Evolutionary conservation across 192 early-diverging fungal species (phyloP).

Genomic region (Coemansia sp.): DNA sequence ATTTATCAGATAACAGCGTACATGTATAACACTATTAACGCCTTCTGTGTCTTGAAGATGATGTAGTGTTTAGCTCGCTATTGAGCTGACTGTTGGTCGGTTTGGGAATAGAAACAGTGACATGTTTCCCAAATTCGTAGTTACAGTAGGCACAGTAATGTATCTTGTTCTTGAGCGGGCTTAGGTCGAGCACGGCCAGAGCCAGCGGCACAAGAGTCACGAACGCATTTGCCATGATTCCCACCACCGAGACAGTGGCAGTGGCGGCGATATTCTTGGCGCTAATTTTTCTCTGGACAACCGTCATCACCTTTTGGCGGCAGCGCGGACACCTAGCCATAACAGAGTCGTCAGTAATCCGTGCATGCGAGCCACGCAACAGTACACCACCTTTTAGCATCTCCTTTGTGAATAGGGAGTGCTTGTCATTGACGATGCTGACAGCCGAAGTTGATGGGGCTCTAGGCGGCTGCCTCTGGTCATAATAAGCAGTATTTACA

Average conservation of each 20-base stretch:
- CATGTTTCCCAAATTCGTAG: slow-evolving; percentile 49
- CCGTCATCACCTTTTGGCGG: slow-evolving; percentile 28
- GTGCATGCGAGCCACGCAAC: slow-evolving; percentile 37
- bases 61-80: neutral
- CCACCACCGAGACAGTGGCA: slow-evolving; percentile 30
- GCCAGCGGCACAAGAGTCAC: slow-evolving; percentile 46
- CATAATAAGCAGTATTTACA: neutral
- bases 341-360: slow-evolving; percentile 23
- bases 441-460: slow-evolving; percentile 18
- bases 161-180: slow-evolving; percentile 45
- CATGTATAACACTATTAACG: neutral
- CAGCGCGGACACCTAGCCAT: slow-evolving; percentile 40
- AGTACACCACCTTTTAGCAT: slow-evolving; percentile 19
- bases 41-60: neutral
- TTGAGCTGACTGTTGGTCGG: neutral
- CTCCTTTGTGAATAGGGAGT: slow-evolving; percentile 36
- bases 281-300: slow-evolving; percentile 41
- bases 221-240: slow-evolving; percentile 42
- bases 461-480: slow-evolving; percentile 7
- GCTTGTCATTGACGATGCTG: slow-evolving; percentile 32
- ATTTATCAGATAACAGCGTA: neutral
- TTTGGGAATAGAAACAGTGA: slow-evolving; percentile 44
- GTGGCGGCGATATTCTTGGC: slow-evolving; percentile 51
- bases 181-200: slow-evolving; percentile 42
- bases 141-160: slow-evolving; percentile 51